Conservation (phyloP, 306 rosid genomes). For the Spatholobus suberectus region DNA sequence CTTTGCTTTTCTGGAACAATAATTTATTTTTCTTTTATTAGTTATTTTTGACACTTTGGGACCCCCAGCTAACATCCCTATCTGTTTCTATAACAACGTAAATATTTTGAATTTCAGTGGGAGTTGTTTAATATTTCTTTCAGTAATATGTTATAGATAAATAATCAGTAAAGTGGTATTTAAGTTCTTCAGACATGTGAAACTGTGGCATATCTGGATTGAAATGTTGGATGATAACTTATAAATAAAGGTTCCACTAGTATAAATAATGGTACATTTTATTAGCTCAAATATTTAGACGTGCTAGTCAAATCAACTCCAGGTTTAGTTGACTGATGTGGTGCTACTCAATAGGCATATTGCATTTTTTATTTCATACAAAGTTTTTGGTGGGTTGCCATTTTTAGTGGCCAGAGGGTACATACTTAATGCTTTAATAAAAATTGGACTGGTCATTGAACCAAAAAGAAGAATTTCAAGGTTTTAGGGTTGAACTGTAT, state of each 20-base stretch:
- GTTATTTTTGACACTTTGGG: not conserved
- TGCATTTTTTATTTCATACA: not conserved
- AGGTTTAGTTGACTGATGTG: not conserved
- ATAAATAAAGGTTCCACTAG: not conserved
- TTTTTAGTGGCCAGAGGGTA: not conserved
- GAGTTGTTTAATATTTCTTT: not conserved
- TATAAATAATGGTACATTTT: not conserved
- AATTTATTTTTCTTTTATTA: not conserved
- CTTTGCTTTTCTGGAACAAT: constrained; percentile 8
- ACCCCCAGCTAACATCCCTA: not conserved
- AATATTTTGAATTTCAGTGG: not conserved
- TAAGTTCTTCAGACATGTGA: not conserved
- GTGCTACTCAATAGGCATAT: not conserved
- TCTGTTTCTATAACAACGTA: not conserved
- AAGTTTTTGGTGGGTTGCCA: not conserved
- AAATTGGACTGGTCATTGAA: not conserved
- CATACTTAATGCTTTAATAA: not conserved
- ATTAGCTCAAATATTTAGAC: not conserved
- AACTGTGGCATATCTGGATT: not conserved
- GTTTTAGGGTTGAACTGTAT: not conserved
- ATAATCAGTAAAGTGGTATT: not conserved
- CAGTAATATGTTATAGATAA: not conserved
- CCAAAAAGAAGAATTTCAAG: not conserved
- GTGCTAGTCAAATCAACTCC: not conserved
- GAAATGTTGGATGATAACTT: not conserved